Conservation (phyloP, 2,329 filamentous ascomycete species). For the Alternaria arbusti region DNA sequence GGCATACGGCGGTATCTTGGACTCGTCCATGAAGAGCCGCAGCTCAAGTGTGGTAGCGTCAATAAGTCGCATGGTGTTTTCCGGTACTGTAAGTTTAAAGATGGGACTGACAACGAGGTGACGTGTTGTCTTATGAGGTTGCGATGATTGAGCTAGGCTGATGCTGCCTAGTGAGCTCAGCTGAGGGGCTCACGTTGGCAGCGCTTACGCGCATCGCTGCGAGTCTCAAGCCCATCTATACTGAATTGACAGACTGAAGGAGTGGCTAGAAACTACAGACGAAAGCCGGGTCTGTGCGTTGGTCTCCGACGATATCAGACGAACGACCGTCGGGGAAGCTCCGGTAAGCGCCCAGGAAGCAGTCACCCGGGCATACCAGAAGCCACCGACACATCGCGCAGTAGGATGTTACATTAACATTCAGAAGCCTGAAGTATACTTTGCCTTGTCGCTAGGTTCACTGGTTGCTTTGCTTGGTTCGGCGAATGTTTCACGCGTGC, state of each 20-base stretch:
- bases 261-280: neutral
- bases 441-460: neutral
- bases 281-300: neutral
- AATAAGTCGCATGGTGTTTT: conserved; percentile 16
- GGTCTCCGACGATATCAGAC: neutral
- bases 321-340: neutral
- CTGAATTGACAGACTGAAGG: too few species aligned
- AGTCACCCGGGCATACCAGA: neutral
- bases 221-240: neutral
- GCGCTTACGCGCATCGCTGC: neutral
- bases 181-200: neutral
- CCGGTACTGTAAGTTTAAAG: neutral
- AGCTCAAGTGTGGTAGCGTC: conserved; percentile 9
- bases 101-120: neutral
- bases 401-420: neutral
- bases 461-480: neutral
- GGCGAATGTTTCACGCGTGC: conserved; percentile 13
- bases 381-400: neutral
- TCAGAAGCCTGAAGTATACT: neutral
- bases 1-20: conserved; percentile 19
- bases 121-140: neutral
- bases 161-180: neutral
- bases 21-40: conserved; percentile 13
- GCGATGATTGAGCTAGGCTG: neutral
- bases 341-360: neutral